phyloP scores from a whole-genome alignment of 805 yeast species.

The Ogataea trehaloabstinens region DNA sequence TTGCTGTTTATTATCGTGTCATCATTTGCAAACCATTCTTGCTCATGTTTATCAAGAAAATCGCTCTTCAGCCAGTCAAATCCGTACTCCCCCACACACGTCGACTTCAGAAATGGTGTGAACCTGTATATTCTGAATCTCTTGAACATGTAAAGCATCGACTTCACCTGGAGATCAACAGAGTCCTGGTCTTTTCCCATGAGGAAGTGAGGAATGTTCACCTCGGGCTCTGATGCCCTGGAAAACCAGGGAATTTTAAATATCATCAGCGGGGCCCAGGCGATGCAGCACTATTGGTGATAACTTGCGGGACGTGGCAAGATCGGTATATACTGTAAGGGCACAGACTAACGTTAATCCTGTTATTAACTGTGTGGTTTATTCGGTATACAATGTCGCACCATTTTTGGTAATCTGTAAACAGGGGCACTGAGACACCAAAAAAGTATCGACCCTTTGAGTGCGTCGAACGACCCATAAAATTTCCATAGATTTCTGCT shows the following conservation, averaged over 20 bases:
- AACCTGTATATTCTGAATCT: slow-evolving; percentile 45
- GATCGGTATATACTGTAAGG: too few relatives aligned
- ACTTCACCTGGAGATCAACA: slow-evolving; percentile 58
- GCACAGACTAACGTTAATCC: too few relatives aligned
- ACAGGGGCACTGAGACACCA: too few relatives aligned
- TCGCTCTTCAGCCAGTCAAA: slow-evolving; percentile 19
- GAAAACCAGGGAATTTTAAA: slow-evolving; percentile 2
- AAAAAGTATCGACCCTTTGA: too few relatives aligned
- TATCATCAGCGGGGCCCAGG: neutral
- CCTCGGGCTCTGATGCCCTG: slow-evolving; percentile 23
- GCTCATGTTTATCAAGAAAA: slow-evolving; percentile 4
- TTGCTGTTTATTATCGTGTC: slow-evolving; percentile 33
- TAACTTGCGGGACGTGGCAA: neutral
- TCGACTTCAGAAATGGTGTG: slow-evolving; percentile 39
- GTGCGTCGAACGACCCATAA: too few relatives aligned
- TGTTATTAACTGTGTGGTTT: too few relatives aligned
- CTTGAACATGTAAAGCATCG: slow-evolving; percentile 56
- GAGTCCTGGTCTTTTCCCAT: slow-evolving; percentile 53
- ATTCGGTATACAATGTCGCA: neutral
- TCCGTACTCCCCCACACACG: slow-evolving; percentile 26
- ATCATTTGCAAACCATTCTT: slow-evolving; percentile 7
- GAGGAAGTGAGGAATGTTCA: slow-evolving; percentile 48
- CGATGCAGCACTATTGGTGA: neutral
- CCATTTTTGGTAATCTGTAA: neutral
- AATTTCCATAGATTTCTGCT: too few relatives aligned